A percentile compares a stretch with the other conserved stretches of the same genome.
Conservation (phyloP, 495 filamentous ascomycete genomes). For the Glonium stellatum region DNA sequence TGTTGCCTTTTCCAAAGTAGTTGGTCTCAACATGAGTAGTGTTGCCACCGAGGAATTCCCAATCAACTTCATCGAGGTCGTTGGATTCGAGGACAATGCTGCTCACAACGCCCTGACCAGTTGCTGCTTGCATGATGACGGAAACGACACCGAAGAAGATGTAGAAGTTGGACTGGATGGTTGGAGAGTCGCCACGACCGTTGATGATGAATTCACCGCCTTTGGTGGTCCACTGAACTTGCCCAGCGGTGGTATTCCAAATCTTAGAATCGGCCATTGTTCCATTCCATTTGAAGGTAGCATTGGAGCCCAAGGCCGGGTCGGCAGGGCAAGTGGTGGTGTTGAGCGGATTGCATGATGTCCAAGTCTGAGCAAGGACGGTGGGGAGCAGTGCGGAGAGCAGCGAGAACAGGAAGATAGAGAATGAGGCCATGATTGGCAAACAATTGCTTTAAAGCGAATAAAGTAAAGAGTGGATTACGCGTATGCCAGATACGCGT, state of each 20-base stretch:
- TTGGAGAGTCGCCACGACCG: constrained; percentile 7
- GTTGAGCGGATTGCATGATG: constrained; percentile 29
- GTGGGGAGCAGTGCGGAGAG: constrained; percentile 18
- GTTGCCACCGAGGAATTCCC: constrained; percentile 15
- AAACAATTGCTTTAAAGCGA: constrained; percentile 5
- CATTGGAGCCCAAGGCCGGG: constrained; percentile 25
- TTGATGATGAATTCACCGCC: constrained; percentile 11
- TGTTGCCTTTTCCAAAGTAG: constrained; percentile 23
- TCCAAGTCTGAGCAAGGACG: constrained; percentile 27
- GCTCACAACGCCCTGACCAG: constrained; percentile 7
- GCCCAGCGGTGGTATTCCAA: constrained; percentile 23
- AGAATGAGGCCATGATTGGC: constrained; percentile 13
- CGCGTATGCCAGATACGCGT: constrained; percentile 25
- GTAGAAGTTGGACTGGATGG: constrained; percentile 11
- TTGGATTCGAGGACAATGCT: constrained; percentile 9
- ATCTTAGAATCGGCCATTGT: constrained; percentile 11
- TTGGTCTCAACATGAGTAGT: constrained; percentile 12
- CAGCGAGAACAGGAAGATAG: constrained; percentile 11
- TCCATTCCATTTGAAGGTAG: constrained; percentile 28
- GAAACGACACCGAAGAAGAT: constrained; percentile 14
- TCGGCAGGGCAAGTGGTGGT: constrained; percentile 23
- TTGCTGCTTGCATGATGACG: constrained; percentile 7
- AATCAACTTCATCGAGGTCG: constrained; percentile 21
- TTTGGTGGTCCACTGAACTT: constrained; percentile 8
- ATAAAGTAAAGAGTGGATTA: constrained; percentile 17